A percentile compares a stretch with the other conserved stretches of the same genome.
Evolutionary conservation across 257 asterid species (phyloP).

Genomic region (Plectranthus barbatus): DNA sequence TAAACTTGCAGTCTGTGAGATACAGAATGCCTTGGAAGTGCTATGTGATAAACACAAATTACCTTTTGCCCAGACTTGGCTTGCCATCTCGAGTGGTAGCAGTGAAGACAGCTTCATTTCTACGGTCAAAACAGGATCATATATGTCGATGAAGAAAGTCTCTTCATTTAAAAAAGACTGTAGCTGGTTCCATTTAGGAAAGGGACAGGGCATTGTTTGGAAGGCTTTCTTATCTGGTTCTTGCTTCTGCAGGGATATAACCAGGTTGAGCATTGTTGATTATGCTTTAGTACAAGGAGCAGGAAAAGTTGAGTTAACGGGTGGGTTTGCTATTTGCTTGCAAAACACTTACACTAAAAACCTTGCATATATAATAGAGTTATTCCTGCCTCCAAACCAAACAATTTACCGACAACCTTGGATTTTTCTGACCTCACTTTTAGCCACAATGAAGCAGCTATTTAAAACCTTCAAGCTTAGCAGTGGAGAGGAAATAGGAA

Average conservation of each 20-base stretch:
- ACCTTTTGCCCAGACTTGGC: constrained; percentile 27
- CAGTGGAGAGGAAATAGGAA: constrained; percentile 10
- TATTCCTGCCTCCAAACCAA: constrained; percentile 12
- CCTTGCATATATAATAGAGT: constrained; percentile 14
- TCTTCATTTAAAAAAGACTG: constrained; percentile 20
- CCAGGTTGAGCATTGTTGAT: constrained; percentile 1
- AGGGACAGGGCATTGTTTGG: constrained; percentile 18
- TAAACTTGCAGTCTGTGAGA: constrained; percentile 11
- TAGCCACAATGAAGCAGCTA: constrained; percentile 13
- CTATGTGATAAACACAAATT: constrained; percentile 9
- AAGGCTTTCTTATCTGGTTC: constrained; percentile 14
- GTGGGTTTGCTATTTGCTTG: constrained; percentile 21
- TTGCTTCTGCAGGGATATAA: constrained; percentile 22
- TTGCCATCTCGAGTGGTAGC: not conserved
- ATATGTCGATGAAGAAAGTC: not conserved
- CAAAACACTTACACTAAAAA: not conserved
- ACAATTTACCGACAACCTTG: not conserved
- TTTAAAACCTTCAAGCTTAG: constrained; percentile 15
- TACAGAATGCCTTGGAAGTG: constrained; percentile 21
- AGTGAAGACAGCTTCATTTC: not conserved
- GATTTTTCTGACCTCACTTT: constrained; percentile 8
- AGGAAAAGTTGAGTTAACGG: constrained; percentile 6
- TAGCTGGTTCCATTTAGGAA: constrained; percentile 11
- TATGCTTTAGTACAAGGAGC: constrained; percentile 18
- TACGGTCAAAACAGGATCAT: constrained; percentile 15